phyloP scores from a whole-genome alignment of 768 basidiomycete genomes.

The Suillus ampliporus region DNA sequence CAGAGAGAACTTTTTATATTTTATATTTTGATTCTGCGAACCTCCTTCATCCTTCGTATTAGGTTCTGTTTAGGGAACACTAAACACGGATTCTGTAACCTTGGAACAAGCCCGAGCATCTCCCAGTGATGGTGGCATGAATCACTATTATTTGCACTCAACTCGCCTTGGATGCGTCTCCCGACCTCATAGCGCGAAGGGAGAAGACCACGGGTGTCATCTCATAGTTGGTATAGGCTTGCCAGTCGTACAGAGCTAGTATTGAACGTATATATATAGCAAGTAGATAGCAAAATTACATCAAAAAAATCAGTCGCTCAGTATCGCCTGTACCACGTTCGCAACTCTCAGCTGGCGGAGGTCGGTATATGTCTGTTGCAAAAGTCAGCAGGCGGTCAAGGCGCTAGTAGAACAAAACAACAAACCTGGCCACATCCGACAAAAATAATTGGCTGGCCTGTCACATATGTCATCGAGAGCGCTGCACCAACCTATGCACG shows the following conservation, averaged over 20 bases:
- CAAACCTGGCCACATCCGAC: constrained; percentile 96
- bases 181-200: not conserved
- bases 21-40: constrained; percentile 2
- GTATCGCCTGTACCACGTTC: constrained; percentile 93
- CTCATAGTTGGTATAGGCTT: not conserved
- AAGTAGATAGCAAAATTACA: constrained; percentile 4
- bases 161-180: too few relatives aligned
- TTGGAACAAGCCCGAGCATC: too few relatives aligned
- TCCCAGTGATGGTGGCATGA: too few relatives aligned
- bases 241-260: not conserved
- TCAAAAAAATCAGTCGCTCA: constrained; percentile 60
- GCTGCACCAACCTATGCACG: constrained; percentile 88
- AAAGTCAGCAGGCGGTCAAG: not conserved
- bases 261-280: not conserved
- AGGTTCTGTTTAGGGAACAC: too few relatives aligned
- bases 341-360: constrained; percentile 86
- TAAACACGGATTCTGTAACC: too few relatives aligned
- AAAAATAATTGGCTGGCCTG: constrained; percentile 97
- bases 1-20: constrained; percentile 24
- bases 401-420: constrained; percentile 3
- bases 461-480: constrained; percentile 98
- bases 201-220: not conserved
- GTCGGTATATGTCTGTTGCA: constrained; percentile 90
- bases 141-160: too few relatives aligned
- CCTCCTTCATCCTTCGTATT: too few relatives aligned